A percentile compares a stretch with the other conserved stretches of the same genome.
phyloP scores from a whole-genome alignment of 768 basidiomycete species.

The Russula sp. region DNA sequence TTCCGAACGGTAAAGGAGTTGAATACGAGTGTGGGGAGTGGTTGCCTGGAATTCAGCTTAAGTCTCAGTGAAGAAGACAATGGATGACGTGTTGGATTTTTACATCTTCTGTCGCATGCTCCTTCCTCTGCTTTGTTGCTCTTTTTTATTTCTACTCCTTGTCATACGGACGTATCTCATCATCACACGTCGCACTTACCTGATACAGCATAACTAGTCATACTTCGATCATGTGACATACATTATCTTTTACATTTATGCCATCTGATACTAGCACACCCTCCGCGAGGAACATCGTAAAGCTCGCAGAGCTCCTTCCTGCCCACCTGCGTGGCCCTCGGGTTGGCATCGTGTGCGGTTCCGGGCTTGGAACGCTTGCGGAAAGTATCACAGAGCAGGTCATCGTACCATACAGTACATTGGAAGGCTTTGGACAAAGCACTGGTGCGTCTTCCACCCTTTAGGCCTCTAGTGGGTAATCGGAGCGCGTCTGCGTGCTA shows the following conservation, averaged over 20 bases:
- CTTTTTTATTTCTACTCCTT: constrained; percentile 6
- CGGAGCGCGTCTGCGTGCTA: background rate
- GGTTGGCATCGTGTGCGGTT: constrained; percentile 85
- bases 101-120: constrained; percentile 11
- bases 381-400: constrained; percentile 54
- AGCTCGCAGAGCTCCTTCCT: constrained; percentile 36
- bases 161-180: constrained; percentile 12
- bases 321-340: constrained; percentile 50
- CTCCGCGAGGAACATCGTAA: constrained; percentile 36
- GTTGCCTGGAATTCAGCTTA: constrained; percentile 29
- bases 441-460: constrained; percentile 51
- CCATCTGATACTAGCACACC: constrained; percentile 21
- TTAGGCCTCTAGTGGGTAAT: background rate
- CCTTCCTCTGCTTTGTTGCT: constrained; percentile 8
- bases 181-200: constrained; percentile 16
- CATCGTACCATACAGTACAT: constrained; percentile 59
- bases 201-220: constrained; percentile 19
- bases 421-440: constrained; percentile 73
- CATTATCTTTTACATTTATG: background rate
- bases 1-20: constrained; percentile 9
- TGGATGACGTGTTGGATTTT: background rate
- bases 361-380: constrained; percentile 75
- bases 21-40: constrained; percentile 28
- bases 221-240: constrained; percentile 8
- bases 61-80: constrained; percentile 14